A percentile compares a stretch with the other conserved stretches of the same genome.
These are phyloP conservation scores for Suhomyces panamericanus DNA, from an alignment of 1,139 yeast genomes.

Conservation along the genomic window DNA sequence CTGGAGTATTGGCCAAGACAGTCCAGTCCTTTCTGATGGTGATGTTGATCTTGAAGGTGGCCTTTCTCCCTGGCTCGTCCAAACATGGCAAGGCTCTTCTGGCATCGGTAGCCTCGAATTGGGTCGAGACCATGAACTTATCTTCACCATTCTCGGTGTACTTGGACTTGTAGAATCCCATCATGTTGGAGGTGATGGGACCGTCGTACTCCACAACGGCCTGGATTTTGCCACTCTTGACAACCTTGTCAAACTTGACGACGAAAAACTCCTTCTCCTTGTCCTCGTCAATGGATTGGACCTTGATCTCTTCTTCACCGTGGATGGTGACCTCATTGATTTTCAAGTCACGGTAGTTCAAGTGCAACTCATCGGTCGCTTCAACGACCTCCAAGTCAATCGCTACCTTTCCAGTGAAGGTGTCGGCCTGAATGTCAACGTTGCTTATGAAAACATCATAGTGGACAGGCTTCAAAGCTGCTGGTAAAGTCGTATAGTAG, in stretches of 20 bases:
- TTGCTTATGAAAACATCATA: conserved; percentile 42
- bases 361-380: conserved; percentile 37
- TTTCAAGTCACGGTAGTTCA: conserved; percentile 44
- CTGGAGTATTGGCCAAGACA: conserved; percentile 21
- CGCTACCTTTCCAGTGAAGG: conserved; percentile 43
- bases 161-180: conserved; percentile 80
- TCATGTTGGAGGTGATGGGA: conserved; percentile 65
- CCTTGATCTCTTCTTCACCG: conserved; percentile 4
- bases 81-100: conserved; percentile 89
- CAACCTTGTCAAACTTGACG: conserved; percentile 19
- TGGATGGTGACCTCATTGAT: conserved; percentile 17
- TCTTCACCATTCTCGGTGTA: conserved; percentile 63
- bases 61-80: conserved; percentile 85
- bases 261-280: conserved; percentile 31
- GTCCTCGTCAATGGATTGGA: conserved; percentile 23
- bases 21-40: conserved; percentile 17
- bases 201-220: conserved; percentile 48
- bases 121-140: conserved; percentile 75
- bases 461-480: conserved; percentile 41
- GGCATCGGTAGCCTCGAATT: conserved; percentile 88
- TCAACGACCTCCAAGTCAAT: conserved; percentile 37
- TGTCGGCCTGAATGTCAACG: conserved; percentile 33
- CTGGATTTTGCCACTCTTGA: conserved; percentile 17
- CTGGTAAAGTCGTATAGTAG: conserved; percentile 46
- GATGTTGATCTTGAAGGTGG: conserved; percentile 49